Evolutionary conservation across 148 eudicot genomes (phyloP).

Genomic region (Camellia japonica): DNA sequence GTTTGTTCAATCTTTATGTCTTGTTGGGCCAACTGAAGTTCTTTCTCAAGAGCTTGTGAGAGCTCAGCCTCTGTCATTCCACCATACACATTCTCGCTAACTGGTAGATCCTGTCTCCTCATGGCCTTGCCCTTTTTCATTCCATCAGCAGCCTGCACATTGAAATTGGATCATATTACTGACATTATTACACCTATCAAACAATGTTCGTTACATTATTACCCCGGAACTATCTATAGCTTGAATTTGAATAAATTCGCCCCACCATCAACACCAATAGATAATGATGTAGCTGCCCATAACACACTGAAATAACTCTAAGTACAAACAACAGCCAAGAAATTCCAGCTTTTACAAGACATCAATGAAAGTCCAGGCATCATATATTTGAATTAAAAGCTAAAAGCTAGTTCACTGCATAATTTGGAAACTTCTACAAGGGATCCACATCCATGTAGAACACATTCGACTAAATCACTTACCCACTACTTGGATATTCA

Average conservation of each 20-base stretch:
- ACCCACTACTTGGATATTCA: neutral
- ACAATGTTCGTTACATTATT: conserved; percentile 1
- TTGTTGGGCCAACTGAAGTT: conserved; percentile 59
- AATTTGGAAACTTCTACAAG: neutral
- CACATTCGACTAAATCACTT: neutral
- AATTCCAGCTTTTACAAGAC: conserved; percentile 3
- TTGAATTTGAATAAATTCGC: neutral
- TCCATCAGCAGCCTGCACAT: conserved; percentile 45
- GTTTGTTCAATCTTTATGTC: conserved; percentile 79
- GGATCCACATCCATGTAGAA: neutral
- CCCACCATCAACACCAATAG: neutral
- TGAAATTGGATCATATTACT: neutral
- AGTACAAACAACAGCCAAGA: neutral
- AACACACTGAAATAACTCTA: conserved; percentile 3
- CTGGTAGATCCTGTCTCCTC: conserved; percentile 41
- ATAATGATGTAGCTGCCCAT: neutral
- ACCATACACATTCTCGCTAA: conserved; percentile 48
- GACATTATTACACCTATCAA: neutral
- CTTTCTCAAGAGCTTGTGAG: conserved; percentile 61
- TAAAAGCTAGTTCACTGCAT: neutral
- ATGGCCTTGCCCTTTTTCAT: conserved; percentile 30
- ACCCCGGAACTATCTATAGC: neutral
- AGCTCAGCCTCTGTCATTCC: conserved; percentile 48
- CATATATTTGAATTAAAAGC: conserved; percentile 5
- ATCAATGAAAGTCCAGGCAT: neutral